Conservation (phyloP, 1,284 basidiomycete species). For the Malassezia sympodialis region DNA sequence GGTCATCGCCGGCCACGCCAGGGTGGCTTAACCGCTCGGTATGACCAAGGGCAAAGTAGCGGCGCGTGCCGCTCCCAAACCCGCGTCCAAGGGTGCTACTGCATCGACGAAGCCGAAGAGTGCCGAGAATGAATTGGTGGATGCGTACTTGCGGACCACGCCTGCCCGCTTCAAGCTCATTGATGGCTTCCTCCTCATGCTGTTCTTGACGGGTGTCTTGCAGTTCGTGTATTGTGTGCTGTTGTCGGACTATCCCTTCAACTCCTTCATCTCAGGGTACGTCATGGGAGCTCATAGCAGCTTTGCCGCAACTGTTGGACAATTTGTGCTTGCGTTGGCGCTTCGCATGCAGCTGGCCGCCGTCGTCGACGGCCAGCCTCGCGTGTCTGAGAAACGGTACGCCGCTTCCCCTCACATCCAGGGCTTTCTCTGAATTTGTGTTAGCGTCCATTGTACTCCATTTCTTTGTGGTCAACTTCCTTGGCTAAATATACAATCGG, state of each 20-base stretch:
- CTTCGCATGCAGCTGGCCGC: constrained; percentile 84
- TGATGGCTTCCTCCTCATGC: constrained; percentile 82
- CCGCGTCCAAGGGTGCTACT: not conserved
- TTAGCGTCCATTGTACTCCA: constrained; percentile 87
- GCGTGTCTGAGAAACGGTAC: constrained; percentile 6
- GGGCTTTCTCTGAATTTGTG: constrained; percentile 79
- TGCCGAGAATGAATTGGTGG: constrained; percentile 55
- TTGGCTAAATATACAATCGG: constrained; percentile 54
- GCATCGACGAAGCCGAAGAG: not conserved
- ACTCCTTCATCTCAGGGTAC: constrained; percentile 89
- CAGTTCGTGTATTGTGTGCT: constrained; percentile 87
- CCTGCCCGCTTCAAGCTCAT: constrained; percentile 79
- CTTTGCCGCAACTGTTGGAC: constrained; percentile 83
- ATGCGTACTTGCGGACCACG: constrained; percentile 64
- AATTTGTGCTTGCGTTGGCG: constrained; percentile 89
- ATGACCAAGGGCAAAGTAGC: not conserved
- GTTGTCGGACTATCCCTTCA: constrained; percentile 89
- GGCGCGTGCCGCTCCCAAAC: not conserved
- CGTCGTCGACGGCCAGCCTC: constrained; percentile 21
- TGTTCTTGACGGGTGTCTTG: constrained; percentile 76
- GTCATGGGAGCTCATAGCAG: constrained; percentile 53
- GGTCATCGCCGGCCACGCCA: not conserved
- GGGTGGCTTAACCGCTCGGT: constrained; percentile 1
- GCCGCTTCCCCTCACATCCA: constrained; percentile 17
- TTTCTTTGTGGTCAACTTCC: constrained; percentile 97